Evolutionary conservation across 805 yeast species (phyloP), one percentile per base, ranked within the genome.

Genomic region (Danielia oregonensis): DNA sequence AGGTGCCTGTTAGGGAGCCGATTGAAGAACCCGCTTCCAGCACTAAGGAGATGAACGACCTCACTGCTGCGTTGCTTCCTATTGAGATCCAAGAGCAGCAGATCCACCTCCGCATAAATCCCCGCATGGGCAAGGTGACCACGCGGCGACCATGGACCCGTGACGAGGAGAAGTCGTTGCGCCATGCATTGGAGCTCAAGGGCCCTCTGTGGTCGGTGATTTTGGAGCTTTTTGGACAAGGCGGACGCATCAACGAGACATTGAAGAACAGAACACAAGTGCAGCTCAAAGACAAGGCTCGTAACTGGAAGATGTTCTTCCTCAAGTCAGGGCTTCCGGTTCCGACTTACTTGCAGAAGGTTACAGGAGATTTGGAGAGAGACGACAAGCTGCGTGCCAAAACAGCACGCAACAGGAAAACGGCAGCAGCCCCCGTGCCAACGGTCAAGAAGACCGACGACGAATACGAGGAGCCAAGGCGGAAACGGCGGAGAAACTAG

Each of bases 131-230:
- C n/a, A 57, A 55, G 40, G 52, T 53, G 16, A 46, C 55, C 10
- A 57, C 46, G 28, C 55, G 95, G 42, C 64, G 93, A 33, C 75
- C 83, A 3, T 93, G 98, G 98, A 78, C 94, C 0, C 67, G 77
- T 39, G 89, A 81, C 24, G 98, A 93, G 57, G 97, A 93, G 52
- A 78, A 74, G 22, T 93, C 96, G 0, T 68, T 93, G 16, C 63
- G 83, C 18, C 79, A 78, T 35, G 97, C 96, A 0, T 66, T 93
- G 38, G 83, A 84, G 44, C 66, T 78, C 15, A 78, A 82, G 44
- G 98, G 98, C 1, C 95, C 97, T 0, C 86, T 83, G 46, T 93
- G 98, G 98, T 72, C 95, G 2, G 84, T 84, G 36, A 93, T 93
- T 33, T 61, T 91, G 30, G 96, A 86, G 50, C 62, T 84, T n/a